Evolutionary conservation across 176 grass and related monocot genomes (phyloP).

Genomic region (Bromus sterilis): DNA sequence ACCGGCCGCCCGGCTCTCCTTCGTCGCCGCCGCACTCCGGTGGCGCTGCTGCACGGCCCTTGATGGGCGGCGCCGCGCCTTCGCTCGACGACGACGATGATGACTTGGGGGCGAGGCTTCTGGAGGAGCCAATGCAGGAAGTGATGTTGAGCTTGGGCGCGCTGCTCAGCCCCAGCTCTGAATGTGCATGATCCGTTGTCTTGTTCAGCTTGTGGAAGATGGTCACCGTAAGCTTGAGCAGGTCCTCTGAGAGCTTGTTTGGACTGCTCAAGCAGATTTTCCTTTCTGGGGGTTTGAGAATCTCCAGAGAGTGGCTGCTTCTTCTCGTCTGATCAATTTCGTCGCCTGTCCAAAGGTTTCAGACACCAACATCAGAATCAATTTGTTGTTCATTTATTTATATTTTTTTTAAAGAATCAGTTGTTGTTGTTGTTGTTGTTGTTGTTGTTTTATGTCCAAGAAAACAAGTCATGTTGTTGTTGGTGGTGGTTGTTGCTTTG

Average conservation of each 20-base stretch:
- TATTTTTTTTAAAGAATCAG: not conserved
- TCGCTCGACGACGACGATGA: constrained; percentile 8
- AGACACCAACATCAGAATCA: not conserved
- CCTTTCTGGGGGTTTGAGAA: not conserved
- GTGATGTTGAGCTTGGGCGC: constrained; percentile 45
- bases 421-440: not conserved
- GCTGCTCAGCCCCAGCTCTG: constrained; percentile 19
- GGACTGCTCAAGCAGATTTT: constrained; percentile 30
- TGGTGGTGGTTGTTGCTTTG: too few species aligned
- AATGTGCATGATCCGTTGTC: not conserved
- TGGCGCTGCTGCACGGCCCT: not conserved
- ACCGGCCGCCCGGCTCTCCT: not conserved
- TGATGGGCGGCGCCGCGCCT: not conserved
- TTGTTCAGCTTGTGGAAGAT: constrained; percentile 79
- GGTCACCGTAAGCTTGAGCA: constrained; percentile 46
- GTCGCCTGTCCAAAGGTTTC: constrained; percentile 12
- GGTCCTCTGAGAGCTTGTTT: constrained; percentile 76
- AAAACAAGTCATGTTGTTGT: too few species aligned
- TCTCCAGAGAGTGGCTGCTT: constrained; percentile 27
- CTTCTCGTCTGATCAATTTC: constrained; percentile 26
- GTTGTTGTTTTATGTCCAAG: not conserved
- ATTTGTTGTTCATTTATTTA: not conserved
- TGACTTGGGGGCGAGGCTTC: constrained; percentile 33
- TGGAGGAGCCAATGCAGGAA: constrained; percentile 55
- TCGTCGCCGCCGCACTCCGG: not conserved